These are phyloP conservation scores for Bertia moriformis DNA, from an alignment of 2,329 filamentous ascomycete genomes.

Conservation along the genomic window DNA sequence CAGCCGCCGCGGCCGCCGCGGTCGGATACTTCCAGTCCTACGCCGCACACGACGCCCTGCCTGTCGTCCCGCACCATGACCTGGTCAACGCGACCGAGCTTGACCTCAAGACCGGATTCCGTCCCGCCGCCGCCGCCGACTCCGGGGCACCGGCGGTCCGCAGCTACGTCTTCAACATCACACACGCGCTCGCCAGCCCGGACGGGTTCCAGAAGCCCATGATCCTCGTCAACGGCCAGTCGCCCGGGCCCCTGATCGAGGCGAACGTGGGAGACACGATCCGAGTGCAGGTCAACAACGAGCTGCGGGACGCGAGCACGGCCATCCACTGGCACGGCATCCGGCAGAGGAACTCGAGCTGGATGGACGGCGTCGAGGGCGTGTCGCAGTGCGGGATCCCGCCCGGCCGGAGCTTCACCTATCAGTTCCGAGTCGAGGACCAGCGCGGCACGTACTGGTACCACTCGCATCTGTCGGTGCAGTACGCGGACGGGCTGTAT, in stretches of 20 bases:
- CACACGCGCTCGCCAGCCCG: constrained; percentile 14
- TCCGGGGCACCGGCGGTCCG: constrained; percentile 6
- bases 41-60: too few relatives aligned
- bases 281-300: constrained; percentile 22
- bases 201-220: constrained; percentile 21
- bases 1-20: constrained; percentile 1
- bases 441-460: constrained; percentile 31
- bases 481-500: constrained; percentile 52
- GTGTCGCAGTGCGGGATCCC: constrained; percentile 47
- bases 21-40: too few relatives aligned
- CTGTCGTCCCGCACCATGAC: too few relatives aligned
- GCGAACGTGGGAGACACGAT: constrained; percentile 26
- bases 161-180: constrained; percentile 17
- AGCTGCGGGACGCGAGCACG: constrained; percentile 22
- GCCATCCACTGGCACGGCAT: constrained; percentile 57
- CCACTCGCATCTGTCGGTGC: constrained; percentile 44
- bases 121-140: too few relatives aligned
- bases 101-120: constrained; percentile 12
- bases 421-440: constrained; percentile 37
- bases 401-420: constrained; percentile 38
- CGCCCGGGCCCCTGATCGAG: constrained; percentile 26
- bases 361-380: constrained; percentile 51
- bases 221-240: constrained; percentile 23
- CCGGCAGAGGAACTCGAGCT: too few relatives aligned
- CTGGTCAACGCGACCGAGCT: constrained; percentile 6